Evolutionary conservation across 768 basidiomycete genomes (phyloP).

Genomic region (Cystofilobasidium capitatum): DNA sequence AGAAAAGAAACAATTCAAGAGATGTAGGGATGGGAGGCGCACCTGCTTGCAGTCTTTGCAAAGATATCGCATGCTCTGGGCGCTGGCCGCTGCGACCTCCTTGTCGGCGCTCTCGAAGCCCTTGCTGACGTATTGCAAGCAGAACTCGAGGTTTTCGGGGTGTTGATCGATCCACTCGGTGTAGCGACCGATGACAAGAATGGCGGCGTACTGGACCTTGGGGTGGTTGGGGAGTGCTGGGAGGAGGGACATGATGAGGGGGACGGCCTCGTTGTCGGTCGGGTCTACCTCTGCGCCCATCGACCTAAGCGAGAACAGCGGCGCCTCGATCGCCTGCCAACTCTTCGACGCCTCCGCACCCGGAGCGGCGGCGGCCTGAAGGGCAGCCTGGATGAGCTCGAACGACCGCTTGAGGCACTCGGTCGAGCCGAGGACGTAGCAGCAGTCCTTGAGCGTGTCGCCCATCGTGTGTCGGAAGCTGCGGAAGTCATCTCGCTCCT

Average conservation of each 20-base stretch:
- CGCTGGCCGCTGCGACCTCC: slow-evolving; percentile 86
- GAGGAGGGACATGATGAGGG: slow-evolving; percentile 90
- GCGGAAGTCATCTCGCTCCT: slow-evolving; percentile 89
- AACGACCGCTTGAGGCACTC: slow-evolving; percentile 71
- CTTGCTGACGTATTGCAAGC: slow-evolving; percentile 80
- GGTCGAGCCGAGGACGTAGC: slow-evolving; percentile 79
- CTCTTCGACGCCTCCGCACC: slow-evolving; percentile 44
- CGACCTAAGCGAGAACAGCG: slow-evolving; percentile 90
- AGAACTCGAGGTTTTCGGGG: slow-evolving; percentile 71
- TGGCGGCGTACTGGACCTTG: slow-evolving; percentile 84
- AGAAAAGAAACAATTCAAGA: background rate
- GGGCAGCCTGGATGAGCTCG: slow-evolving; percentile 64
- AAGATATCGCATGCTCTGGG: slow-evolving; percentile 89
- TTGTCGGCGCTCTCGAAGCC: slow-evolving; percentile 66
- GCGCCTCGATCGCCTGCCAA: slow-evolving; percentile 98
- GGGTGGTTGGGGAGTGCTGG: slow-evolving; percentile 83
- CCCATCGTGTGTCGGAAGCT: slow-evolving; percentile 97
- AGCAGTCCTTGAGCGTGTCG: slow-evolving; percentile 97
- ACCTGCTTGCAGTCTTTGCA: slow-evolving; percentile 94
- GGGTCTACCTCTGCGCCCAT: slow-evolving; percentile 92
- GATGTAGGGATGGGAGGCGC: slow-evolving; percentile 28
- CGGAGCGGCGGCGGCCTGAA: slow-evolving; percentile 44
- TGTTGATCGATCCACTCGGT: slow-evolving; percentile 92
- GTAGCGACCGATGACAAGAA: slow-evolving; percentile 89
- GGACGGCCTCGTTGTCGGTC: slow-evolving; percentile 72